Evolutionary conservation across 2,329 filamentous ascomycete genomes (phyloP), one percentile per base, ranked within the genome.

Genomic region (Aspergillus terreus): DNA sequence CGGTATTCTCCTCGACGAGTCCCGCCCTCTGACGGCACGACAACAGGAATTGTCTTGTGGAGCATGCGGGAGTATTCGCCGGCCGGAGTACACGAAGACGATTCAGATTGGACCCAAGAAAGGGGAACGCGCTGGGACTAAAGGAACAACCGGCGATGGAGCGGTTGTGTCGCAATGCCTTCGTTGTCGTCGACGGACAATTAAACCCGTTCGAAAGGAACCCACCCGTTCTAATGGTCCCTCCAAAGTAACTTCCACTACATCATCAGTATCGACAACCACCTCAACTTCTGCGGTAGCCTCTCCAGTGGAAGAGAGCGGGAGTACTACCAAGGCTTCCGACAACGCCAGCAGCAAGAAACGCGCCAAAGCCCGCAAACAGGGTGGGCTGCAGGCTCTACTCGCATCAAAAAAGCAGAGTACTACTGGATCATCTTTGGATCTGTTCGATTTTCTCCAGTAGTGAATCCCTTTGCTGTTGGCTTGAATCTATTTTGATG

Each of bases 401-500:
- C 68, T 83, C n/a, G 75, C 76, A 4, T 76, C 58, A 47, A 76
- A 64, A 58, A 64, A 70, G 49, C 63, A 64, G 45, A 56, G 60
- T 3, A 66, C 54, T 1, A 61, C 58, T 6, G 53, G 59, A 12
- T 67, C 60, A 23, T 74, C 69, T 11, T 68, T 81, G 4, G 78
- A 79, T 61, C 65, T 82, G 23, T 75, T 82, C 67, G 79, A 82
- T 58, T 79, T 82, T 59, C 71, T 81, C 54, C 76, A 80, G 61
- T 73, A 67, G 54, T 63, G 54, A 61, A n/a, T 35, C n/a, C 6
- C 27, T 41, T 15, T 27, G 17, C 30, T 47, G 15, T 42, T 45
- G 21, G 25, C 15, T 4, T 43, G 25, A 44, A 19, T 36, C 43
- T 55, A 40, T 51, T 50, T 43, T 57, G 30, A 57, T 62, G 58